Base-by-base conservation (phyloP, 208 protist species). In the Crithidia mellificae region DNA sequence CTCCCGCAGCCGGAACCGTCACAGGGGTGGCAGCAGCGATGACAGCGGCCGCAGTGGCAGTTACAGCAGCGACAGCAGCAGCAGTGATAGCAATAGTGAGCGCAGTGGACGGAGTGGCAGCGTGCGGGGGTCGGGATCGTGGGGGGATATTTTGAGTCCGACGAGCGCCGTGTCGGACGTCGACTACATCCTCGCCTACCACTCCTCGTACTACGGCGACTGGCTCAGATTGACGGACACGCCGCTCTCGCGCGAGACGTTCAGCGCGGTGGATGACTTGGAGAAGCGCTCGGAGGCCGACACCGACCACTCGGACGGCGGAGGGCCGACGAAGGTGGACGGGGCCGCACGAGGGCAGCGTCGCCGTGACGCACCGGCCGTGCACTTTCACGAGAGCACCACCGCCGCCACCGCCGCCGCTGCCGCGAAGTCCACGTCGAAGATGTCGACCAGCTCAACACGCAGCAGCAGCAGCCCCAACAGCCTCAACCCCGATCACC, bases 201-300 rank as follows among this genome's bases (percentile, higher is more conserved):
- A 65, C 46, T 65, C 59, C 34, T 55, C 59, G 11, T 65, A 65
- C 47, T 65, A 65, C 47, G 47, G 59, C 20, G 59, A 53, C 15
- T 36, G 51, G 46, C 19, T 54, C 46, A 49, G 25, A 34, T 43
- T 41, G 11, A 6, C 27, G 32, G 46, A 55, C 39, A 65, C 14
- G 2, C 44, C 59, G 47, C 27, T 19, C 15, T 65, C 59, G 12
- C 59, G 59, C 11, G 59, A 43, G 47, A 65, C 46, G 15, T 22
- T 55, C 34, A 55, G 46, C 32, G 47, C 15, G 7, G n/a, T 29
- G 6, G 57, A 41, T 29, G 43, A 52, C 29, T 6, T 44, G 2
- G 57, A 53, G 30, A 63, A 41, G 25, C 25, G 12, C 22, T 52
- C 44, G 2, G 57, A 39, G 29, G 29, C 29, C 1, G 30, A 63